A percentile compares a stretch with the other conserved stretches of the same genome.
These are phyloP conservation scores for Byssoonygena ceratinophila DNA, from an alignment of 2,329 filamentous ascomycete genomes.

Conservation along the genomic window DNA sequence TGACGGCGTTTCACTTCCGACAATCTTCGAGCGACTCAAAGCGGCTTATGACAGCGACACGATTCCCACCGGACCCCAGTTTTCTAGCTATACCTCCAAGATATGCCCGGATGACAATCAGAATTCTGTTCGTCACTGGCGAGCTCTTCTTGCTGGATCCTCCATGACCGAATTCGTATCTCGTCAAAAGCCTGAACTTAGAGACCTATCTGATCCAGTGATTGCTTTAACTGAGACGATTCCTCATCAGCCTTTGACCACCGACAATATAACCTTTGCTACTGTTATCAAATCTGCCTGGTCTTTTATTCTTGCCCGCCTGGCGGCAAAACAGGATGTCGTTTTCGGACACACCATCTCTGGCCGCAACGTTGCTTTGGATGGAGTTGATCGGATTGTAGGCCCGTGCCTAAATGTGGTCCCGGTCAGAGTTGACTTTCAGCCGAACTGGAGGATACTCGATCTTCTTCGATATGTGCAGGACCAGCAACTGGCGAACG, in stretches of 20 bases:
- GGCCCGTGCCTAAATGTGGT: constrained; percentile 1
- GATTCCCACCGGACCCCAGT: not conserved
- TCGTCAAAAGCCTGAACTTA: not conserved
- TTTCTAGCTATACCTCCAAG: not conserved
- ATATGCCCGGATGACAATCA: not conserved
- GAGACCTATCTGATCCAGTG: not conserved
- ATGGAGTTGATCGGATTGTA: not conserved
- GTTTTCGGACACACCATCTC: constrained; percentile 1
- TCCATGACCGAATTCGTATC: not conserved
- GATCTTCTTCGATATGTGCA: constrained; percentile 20
- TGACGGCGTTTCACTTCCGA: constrained; percentile 51
- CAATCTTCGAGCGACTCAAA: constrained; percentile 13
- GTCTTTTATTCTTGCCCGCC: not conserved
- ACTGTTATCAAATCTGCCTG: not conserved
- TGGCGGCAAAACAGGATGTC: not conserved
- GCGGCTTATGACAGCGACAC: not conserved
- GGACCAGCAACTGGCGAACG: constrained; percentile 46
- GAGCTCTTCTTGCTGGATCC: not conserved
- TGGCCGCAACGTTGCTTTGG: not conserved
- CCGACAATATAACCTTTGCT: not conserved
- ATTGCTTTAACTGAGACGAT: not conserved
- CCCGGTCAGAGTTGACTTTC: not conserved
- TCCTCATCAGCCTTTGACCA: not conserved
- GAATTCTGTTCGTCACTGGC: not conserved
- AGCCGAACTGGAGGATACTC: not conserved